Percentiles rank a stretch among this genome's conserved stretches.
phyloP scores from a whole-genome alignment of 805 yeast genomes.

The Sugiyamaella mastotermitis region DNA sequence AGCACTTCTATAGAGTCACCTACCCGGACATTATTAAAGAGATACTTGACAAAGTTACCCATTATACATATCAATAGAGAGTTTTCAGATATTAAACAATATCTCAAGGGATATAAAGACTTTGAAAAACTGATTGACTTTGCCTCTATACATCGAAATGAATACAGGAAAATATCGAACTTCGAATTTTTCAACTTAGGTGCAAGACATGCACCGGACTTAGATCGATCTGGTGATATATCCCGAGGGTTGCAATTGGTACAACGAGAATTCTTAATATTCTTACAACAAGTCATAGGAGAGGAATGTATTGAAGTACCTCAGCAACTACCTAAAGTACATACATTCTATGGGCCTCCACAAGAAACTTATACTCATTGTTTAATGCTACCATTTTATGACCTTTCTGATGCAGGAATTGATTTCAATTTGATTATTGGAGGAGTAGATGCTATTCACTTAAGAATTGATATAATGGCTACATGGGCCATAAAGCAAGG shows the following conservation, averaged over 20 bases:
- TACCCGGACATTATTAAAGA: constrained; percentile 1
- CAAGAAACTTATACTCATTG: not conserved
- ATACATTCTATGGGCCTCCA: not conserved
- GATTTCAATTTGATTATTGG: constrained; percentile 6
- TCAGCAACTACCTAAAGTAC: no score
- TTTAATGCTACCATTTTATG: constrained; percentile 9
- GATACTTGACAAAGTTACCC: constrained; percentile 2
- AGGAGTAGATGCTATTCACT: constrained; percentile 10
- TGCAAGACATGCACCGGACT: not conserved
- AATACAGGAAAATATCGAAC: constrained; percentile 5
- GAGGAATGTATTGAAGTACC: no score
- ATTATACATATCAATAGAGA: constrained; percentile 5
- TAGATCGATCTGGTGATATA: not conserved
- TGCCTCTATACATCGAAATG: not conserved
- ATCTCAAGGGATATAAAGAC: constrained; percentile 2
- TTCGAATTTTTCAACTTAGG: constrained; percentile 11
- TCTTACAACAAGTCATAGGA: constrained; percentile 3
- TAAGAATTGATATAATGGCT: constrained; percentile 11
- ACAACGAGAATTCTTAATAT: constrained; percentile 6
- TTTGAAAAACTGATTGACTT: constrained; percentile 1
- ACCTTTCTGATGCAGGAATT: constrained; percentile 1
- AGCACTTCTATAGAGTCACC: constrained; percentile 7
- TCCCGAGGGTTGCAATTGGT: constrained; percentile 3
- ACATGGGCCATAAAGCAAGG: constrained; percentile 2
- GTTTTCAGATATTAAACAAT: constrained; percentile 3